phyloP scores from a whole-genome alignment of 2,329 filamentous ascomycete genomes.

The Pyrenophora teres region DNA sequence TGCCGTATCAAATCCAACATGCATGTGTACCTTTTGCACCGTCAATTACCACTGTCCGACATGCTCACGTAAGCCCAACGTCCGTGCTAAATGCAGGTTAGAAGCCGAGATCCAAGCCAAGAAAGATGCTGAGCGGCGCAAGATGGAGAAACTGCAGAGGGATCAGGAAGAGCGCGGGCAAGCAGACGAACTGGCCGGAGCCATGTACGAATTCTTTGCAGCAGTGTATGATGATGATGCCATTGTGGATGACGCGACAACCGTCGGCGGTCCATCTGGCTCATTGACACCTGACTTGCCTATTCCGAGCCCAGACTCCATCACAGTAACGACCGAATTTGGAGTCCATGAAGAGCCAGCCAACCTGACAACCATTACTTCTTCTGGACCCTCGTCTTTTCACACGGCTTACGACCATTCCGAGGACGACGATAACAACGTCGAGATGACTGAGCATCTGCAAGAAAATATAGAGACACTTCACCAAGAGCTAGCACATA shows the following conservation, averaged over 20 bases:
- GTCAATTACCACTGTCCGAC: conserved; percentile 48
- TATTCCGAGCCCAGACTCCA: conserved; percentile 39
- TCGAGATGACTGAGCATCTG: conserved; percentile 26
- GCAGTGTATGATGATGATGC: conserved; percentile 29
- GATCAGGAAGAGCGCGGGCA: conserved; percentile 42
- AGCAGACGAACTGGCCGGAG: conserved; percentile 44
- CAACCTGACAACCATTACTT: conserved; percentile 37
- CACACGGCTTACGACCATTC: conserved; percentile 18
- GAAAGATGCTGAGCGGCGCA: conserved; percentile 37
- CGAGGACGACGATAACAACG: conserved; percentile 21
- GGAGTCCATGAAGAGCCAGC: conserved; percentile 40
- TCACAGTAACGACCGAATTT: conserved; percentile 44
- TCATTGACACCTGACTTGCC: conserved; percentile 15
- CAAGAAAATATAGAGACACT: conserved; percentile 11
- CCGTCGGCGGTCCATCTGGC: conserved; percentile 3
- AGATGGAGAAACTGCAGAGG: conserved; percentile 35
- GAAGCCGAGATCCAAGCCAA: conserved; percentile 43
- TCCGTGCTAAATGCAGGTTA: conserved; percentile 43
- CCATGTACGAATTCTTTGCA: conserved; percentile 42
- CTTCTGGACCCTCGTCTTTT: conserved; percentile 24
- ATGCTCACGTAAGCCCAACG: conserved; percentile 41
- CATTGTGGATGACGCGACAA: not conserved
- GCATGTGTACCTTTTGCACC: conserved; percentile 48
- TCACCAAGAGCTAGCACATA: conserved; percentile 6
- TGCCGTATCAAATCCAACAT: conserved; percentile 34